phyloP scores from a whole-genome alignment of 2,329 filamentous ascomycete genomes.

The Aspergillus texensis region DNA sequence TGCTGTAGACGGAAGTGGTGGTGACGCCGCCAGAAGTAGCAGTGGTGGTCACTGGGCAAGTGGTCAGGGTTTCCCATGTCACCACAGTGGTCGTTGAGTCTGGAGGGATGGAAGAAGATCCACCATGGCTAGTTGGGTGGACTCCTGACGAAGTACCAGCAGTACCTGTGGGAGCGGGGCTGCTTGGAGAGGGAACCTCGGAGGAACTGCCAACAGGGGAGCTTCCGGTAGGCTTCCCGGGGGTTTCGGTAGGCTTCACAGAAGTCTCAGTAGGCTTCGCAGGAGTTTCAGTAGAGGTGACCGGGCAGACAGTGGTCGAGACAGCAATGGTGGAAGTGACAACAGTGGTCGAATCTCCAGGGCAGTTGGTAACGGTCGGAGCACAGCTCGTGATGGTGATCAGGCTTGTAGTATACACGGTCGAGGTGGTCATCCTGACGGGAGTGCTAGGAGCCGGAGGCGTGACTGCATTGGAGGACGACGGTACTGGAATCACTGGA shows the following conservation, averaged over 20 bases:
- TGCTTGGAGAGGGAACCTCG: constrained; percentile 1
- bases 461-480: constrained; percentile 20
- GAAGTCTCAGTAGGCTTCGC: not conserved
- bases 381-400: constrained; percentile 46
- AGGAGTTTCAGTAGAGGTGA: constrained; percentile 29
- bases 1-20: constrained; percentile 57
- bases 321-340: constrained; percentile 59
- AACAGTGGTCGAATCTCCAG: constrained; percentile 51
- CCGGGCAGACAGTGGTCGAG: constrained; percentile 63
- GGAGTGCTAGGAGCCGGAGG: constrained; percentile 23
- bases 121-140: not conserved
- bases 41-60: constrained; percentile 34
- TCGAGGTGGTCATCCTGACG: constrained; percentile 37
- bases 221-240: constrained; percentile 16
- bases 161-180: constrained; percentile 19
- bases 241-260: not conserved
- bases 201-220: constrained; percentile 18
- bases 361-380: constrained; percentile 52
- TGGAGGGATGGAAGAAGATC: constrained; percentile 14
- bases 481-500: constrained; percentile 15
- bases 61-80: constrained; percentile 33
- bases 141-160: constrained; percentile 5
- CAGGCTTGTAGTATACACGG: constrained; percentile 40
- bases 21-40: constrained; percentile 50
- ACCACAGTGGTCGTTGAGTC: constrained; percentile 27